Base-by-base conservation (phyloP, 2,329 filamentous ascomycete genomes). In the Pseudogymnoascus destructans region DNA sequence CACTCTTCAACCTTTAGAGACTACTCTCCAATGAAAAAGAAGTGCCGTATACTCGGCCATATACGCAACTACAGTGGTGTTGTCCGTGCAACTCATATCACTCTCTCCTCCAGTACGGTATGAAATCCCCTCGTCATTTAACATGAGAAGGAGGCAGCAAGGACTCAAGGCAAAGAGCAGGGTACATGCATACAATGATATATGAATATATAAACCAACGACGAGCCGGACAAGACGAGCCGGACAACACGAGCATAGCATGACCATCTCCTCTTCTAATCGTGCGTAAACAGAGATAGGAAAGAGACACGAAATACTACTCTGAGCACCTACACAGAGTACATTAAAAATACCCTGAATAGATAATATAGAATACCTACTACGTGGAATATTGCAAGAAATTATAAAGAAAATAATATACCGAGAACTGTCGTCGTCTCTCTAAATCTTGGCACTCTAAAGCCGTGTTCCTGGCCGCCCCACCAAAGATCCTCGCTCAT, bases 311-410 rank as follows among this genome's bases (percentile, higher is more conserved):
- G 7, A 11, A 19, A 15, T 13, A 30, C 9, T 19, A 30, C 46
- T 30, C 46, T 52, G 46, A 6, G 46, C n/a, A 52, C 23, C 23
- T 52, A 10, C 23, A 30, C 9, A 17, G n/a, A 52, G 25, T 19
- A 30, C 9, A 52, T 30, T 9, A 27, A 52, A 52, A 30, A 52
- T 27, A 30, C 25, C 21, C 7, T 9, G 5, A 30, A 13, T 30
- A 52, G 17, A 52, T 52, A 49, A 19, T 52, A 30, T 52, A 52
- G 9, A 27, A n/a, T 52, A 19, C 46, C n/a, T 52, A 52, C 46
- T 40, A 46, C 9, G 9, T 30, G 9, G 15, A 30, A 30, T 52
- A 52, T 52, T 30, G 8, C 8, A 30, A 19, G 17, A 52, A 52
- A 52, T 13, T 52, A 17, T 30, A 19, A 30, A n/a, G 21, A 30